A percentile compares a stretch with the other conserved stretches of the same genome.
phyloP scores from a whole-genome alignment of 2,329 filamentous ascomycete species.

The Arthroderma sp. region DNA sequence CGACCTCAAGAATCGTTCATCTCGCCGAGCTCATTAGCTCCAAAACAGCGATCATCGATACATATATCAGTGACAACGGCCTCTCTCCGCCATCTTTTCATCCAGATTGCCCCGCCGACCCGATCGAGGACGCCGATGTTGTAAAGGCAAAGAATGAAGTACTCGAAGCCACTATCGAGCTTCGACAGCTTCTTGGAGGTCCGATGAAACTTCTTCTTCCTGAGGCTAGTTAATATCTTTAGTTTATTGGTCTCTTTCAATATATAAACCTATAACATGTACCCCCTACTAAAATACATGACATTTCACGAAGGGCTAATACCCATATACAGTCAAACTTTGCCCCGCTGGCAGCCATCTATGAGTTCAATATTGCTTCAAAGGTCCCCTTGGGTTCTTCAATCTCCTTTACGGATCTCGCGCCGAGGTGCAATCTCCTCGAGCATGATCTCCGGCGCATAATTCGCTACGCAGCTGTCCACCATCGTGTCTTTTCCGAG shows the following conservation, averaged over 20 bases:
- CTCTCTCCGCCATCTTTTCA: not conserved
- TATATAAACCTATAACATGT: too few species aligned
- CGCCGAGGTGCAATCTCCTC: not conserved
- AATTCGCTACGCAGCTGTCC: conserved; percentile 12
- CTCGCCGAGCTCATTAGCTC: not conserved
- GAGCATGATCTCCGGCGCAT: conserved; percentile 13
- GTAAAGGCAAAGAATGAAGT: not conserved
- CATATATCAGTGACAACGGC: not conserved
- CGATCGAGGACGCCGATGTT: not conserved
- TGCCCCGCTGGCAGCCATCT: too few species aligned
- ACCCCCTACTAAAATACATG: too few species aligned
- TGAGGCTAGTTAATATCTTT: conserved; percentile 1
- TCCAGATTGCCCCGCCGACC: not conserved
- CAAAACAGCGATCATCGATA: not conserved
- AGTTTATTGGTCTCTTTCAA: not conserved
- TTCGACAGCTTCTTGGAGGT: not conserved
- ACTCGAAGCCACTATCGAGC: not conserved
- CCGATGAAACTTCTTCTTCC: not conserved
- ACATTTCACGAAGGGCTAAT: too few species aligned
- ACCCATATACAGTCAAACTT: too few species aligned
- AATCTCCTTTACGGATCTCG: too few species aligned
- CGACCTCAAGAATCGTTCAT: not conserved
- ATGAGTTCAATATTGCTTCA: too few species aligned
- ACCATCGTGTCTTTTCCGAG: conserved; percentile 12
- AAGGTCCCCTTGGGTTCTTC: too few species aligned